Evolutionary conservation across 163 green algal species (phyloP), one percentile per base, ranked within the genome.

Genomic region (Chlamydomonas reinhardtii): DNA sequence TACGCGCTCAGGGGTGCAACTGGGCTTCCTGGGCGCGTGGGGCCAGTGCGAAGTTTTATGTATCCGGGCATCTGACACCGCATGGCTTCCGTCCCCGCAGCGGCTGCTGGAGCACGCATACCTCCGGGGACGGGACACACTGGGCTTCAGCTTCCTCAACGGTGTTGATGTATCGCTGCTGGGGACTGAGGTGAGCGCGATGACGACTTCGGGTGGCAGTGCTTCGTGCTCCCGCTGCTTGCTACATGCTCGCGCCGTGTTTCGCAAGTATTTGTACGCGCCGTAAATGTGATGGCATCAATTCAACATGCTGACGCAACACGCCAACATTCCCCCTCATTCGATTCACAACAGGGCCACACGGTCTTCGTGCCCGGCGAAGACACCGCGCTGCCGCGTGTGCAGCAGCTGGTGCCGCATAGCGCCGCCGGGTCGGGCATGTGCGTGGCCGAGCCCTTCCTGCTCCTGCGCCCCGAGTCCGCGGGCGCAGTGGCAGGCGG

Each of bases 101-200:
- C 80, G 80, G 17, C 70, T 86, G 35, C 35, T 86, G 70, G 80
- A 86, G 80, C 80, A 86, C 54, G 54, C 70, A 12, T 86, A 80
- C 69, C 80, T 86, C 9, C 69, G 80, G 24, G 69, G 69, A 15
- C 54, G 80, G 22, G 69, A 86, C 56, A 71, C 79, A 56, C 1
- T 86, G 80, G 80, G 80, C 69, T 66, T 27, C 54, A 62, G n/a
- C 56, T 14, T 66, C 24, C 54, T 86, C 80, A 86, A 86, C 80
- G 80, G 80, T 4, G 80, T 86, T 34, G 80, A 86, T 54, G n/a
- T 74, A 24, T 56, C 69, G 56, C 34, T 86, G 27, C 34, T 73
- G 56, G 80, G 80, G 5, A n/a, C 8, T 1, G 48, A 79, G 73
- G 73, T 79, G 48, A 29, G 43, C 39, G 12, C 15, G 20, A 25